Evolutionary conservation across 2,329 filamentous ascomycete species (phyloP), one percentile per base, ranked within the genome.

Genomic region (Ophiostoma piceae): DNA sequence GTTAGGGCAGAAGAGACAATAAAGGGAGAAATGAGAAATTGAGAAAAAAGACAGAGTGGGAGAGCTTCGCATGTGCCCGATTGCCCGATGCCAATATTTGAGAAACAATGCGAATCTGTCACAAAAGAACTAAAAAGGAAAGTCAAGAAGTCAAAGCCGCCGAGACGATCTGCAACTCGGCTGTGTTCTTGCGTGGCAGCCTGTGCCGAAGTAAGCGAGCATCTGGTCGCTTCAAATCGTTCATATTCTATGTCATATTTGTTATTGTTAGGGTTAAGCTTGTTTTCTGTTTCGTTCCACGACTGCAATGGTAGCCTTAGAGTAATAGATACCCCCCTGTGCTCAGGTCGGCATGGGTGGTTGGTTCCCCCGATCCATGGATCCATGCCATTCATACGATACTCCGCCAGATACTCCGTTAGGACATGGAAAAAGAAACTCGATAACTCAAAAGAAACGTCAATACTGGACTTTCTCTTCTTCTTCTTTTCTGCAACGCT

Each of bases 401-500:
- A 57, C 51, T 57, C 51, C 51, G 51, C n/a, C n/a, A 57, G n/a
- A 57, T 57, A 57, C 51, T 57, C 51, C 51, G 51, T 26, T 26
- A 57, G n/a, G n/a, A 54, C 51, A 54, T 54, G 51, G n/a, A 54
- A 26, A 54, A 54, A 54, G 11, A 54, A 54, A 7, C 22, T 26
- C 51, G 9, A 26, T 4, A 54, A 12, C 22, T 26, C 51, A 54
- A 26, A 54, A 9, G n/a, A 14, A 57, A 22, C 51, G 22, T 57
- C n/a, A 26, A 57, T 3, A 54, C 26, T 26, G 16, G 7, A n/a
- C 47, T 5, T 7, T 54, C 47, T 11, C 6, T 19, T 54, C 4
- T 19, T 5, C 16, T 43, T 43, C 41, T 16, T 43, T 43, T 43
- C 41, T 43, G 0, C 12, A 43, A 43, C 12, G 16, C 41, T 43